phyloP scores from a whole-genome alignment of 768 basidiomycete genomes.

The Pleurotus tuoliensis region DNA sequence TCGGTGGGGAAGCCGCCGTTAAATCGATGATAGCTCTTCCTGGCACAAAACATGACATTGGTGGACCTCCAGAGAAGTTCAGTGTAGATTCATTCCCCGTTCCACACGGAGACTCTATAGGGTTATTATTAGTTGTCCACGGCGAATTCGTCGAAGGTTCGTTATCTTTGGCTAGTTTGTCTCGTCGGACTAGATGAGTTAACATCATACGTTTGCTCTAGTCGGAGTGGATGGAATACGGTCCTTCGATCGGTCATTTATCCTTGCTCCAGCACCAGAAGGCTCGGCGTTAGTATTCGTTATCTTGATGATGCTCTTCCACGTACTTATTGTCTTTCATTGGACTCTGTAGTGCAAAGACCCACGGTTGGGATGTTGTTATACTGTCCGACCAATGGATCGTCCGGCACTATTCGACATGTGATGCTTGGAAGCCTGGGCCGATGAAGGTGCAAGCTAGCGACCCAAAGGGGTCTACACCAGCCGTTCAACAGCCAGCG shows the following conservation, averaged over 20 bases:
- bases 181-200: constrained; percentile 54
- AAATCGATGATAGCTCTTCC: constrained; percentile 65
- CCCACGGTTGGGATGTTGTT: constrained; percentile 84
- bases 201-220: constrained; percentile 12
- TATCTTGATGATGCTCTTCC: constrained; percentile 4
- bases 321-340: constrained; percentile 8
- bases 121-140: constrained; percentile 74
- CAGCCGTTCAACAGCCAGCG: constrained; percentile 19
- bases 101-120: constrained; percentile 53
- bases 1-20: constrained; percentile 63
- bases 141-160: constrained; percentile 90
- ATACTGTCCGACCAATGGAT: constrained; percentile 88
- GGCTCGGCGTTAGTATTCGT: constrained; percentile 70
- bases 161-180: constrained; percentile 72
- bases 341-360: constrained; percentile 52
- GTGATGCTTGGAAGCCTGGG: constrained; percentile 75
- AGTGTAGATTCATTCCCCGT: constrained; percentile 84
- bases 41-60: constrained; percentile 77
- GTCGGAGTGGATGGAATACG: constrained; percentile 63
- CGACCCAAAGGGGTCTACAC: constrained; percentile 23
- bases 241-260: constrained; percentile 91
- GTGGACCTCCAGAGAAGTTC: constrained; percentile 76
- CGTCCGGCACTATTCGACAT: constrained; percentile 79
- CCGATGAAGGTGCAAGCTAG: constrained; percentile 68
- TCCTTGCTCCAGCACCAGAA: constrained; percentile 75